phyloP scores from a whole-genome alignment of 225 moss, liverwort and hornwort species.

The Pleurozium schreberi region DNA sequence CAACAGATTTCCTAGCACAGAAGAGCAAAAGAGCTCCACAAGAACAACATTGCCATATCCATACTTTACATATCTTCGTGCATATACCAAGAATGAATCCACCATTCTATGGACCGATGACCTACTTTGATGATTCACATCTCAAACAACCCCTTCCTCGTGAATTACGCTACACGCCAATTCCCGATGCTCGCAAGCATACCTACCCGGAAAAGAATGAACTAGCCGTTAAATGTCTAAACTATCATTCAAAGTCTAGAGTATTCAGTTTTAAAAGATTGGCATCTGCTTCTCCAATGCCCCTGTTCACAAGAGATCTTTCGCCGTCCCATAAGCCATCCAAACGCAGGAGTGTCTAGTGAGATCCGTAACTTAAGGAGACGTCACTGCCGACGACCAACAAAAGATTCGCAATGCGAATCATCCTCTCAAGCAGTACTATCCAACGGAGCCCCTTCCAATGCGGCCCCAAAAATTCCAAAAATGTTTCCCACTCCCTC shows the following conservation, averaged over 20 bases:
- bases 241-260: not conserved
- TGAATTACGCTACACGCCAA: not conserved
- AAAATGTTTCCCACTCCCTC: not conserved
- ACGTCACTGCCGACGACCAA: not conserved
- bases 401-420: not conserved
- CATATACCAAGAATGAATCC: too few relatives aligned
- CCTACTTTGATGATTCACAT: too few relatives aligned
- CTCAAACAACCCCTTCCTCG: not conserved
- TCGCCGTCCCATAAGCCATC: not conserved
- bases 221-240: not conserved
- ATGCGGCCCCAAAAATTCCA: not conserved
- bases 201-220: not conserved
- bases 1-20: not conserved
- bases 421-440: not conserved
- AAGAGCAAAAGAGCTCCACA: too few relatives aligned
- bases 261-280: too few relatives aligned
- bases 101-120: too few relatives aligned
- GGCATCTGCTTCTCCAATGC: not conserved
- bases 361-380: slow-evolving; percentile 30
- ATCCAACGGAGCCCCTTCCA: not conserved
- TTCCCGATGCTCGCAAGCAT: not conserved
- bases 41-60: too few relatives aligned
- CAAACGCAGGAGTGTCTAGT: not conserved
- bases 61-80: too few relatives aligned
- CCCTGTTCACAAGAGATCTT: not conserved